Percentiles rank a stretch among this genome's conserved stretches.
Evolutionary conservation across 83 land plant genomes (phyloP).

Genomic region (Larix sibirica): DNA sequence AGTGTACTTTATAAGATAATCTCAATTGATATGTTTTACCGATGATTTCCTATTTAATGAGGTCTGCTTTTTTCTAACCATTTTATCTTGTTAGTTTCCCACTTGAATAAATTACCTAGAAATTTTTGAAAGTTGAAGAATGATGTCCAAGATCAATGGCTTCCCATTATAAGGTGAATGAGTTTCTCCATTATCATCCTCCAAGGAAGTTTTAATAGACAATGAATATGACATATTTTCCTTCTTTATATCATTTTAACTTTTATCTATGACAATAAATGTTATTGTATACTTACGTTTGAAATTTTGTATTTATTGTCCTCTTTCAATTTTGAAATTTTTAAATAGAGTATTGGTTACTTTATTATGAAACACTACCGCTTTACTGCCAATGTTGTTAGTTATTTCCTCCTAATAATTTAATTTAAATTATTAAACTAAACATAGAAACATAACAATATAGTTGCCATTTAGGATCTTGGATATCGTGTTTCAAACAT

Average conservation of each 20-base stretch:
- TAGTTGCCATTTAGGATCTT: neutral
- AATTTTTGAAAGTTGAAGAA: conserved; percentile 44
- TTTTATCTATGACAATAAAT: neutral
- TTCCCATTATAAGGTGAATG: conserved; percentile 48
- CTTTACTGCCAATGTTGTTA: conserved; percentile 46
- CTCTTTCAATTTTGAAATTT: conserved; percentile 7
- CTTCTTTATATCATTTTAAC: too few species aligned
- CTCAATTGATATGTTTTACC: neutral
- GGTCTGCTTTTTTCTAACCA: neutral
- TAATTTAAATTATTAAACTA: neutral
- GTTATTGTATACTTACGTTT: too few species aligned
- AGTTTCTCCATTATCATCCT: neutral
- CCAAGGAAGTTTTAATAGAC: too few species aligned
- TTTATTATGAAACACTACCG: conserved; percentile 47
- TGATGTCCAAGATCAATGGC: conserved; percentile 43
- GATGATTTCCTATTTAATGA: neutral
- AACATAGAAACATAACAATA: neutral
- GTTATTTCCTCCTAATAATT: neutral
- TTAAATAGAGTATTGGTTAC: conserved; percentile 44
- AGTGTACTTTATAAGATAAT: neutral
- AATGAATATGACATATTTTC: too few species aligned
- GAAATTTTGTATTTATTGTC: too few species aligned
- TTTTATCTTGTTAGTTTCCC: conserved; percentile 36
- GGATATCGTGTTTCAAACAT: neutral
- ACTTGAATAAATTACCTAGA: conserved; percentile 39